Evolutionary conservation across 495 filamentous ascomycete species (phyloP), one percentile per base, ranked within the genome.

Genomic region (Aspergillus leporis): DNA sequence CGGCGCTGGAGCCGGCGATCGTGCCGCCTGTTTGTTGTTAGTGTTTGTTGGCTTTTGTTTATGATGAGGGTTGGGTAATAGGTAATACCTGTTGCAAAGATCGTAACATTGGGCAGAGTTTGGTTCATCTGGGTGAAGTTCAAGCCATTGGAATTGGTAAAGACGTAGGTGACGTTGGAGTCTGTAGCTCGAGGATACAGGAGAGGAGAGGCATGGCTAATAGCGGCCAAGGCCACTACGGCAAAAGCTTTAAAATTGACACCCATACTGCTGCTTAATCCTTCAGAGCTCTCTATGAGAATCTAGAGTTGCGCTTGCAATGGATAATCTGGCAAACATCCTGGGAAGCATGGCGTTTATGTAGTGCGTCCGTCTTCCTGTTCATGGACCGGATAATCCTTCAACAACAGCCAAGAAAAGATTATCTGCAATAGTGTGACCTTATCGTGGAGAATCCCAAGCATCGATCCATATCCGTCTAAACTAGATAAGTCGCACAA

Each of bases 51-150:
- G 22, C 16, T 31, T 23, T 38, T 46, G 38, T 49, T 43, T 1
- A 25, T 23, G 19, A 52, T 18, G 28, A 30, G 32, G 25, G 16
- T 5, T 9, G 43, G 50, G n/a, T 6, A 51, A 10, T 21, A 22
- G 14, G 7, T 31, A 34, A 3, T 54, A 66, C 74, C 79, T 0
- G 79, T 81, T 5, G 79, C 76, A 55, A 79, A 76, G 54, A 82
- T 76, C 30, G 78, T 81, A 22, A 82, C 71, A 59, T 81, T 82
- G 7, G 77, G 79, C 0, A 82, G 71, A 46, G 67, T 70, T 30
- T 71, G 57, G 45, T 81, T 78, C 67, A 73, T 73, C 16, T 76
- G 70, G 10, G 72, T 76, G 55, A 72, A 72, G 41, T 65, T 72
- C 22, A 71, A 58, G 21, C 69, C 69, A 53, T 74, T 72, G 52